Base-by-base conservation (phyloP, 371 early-diverging fungal genomes). In the Lichtheimia ramosa region DNA sequence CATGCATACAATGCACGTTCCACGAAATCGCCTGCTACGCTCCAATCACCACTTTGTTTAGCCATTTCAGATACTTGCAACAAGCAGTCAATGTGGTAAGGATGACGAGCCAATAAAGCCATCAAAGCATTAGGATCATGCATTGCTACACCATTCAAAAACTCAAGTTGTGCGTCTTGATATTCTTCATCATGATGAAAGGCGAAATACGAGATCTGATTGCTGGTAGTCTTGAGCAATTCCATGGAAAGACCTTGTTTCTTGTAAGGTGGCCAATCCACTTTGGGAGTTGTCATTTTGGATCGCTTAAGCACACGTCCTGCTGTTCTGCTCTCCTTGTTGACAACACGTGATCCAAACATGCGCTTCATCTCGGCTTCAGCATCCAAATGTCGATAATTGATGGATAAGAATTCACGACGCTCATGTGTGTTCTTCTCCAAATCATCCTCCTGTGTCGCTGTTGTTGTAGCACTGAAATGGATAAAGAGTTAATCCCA, bases 351-450 rank as follows among this genome's bases (percentile, higher is more conserved):
- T 0, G 93, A 89, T 7, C 96, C 96, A 83, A 96, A 95, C 79
- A 92, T 80, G 16, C 90, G 83, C 25, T 88, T 87, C 83, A 94
- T 92, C 69, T 96, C 96, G 15, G 89, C 89, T 61, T 91, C 92
- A 13, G 94, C 87, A 68, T 95, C 93, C 56, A 95, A 70, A 60
- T 74, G 74, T 40, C 86, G 82, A 24, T 84, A 63, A 20, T 94
- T 90, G 51, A 88, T 79, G 2, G 74, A 70, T 24, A 93, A 60
- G 52, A 90, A 71, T 48, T 81, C 75, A 50, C 69, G 74, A 25
- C 66, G 65, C 53, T 59, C 58, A 24, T 76, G 71, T 46, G 68
- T 53, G 48, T 60, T 57, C 4, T 55, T 57, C 15, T 23, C 40
- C 42, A 43, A 13, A 10, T 48, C 55, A n/a, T 13, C 24, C 39